A percentile compares a stretch with the other conserved stretches of the same genome.
Conservation (phyloP, 73 alveolate genomes). For the Blepharisma japonicum region DNA sequence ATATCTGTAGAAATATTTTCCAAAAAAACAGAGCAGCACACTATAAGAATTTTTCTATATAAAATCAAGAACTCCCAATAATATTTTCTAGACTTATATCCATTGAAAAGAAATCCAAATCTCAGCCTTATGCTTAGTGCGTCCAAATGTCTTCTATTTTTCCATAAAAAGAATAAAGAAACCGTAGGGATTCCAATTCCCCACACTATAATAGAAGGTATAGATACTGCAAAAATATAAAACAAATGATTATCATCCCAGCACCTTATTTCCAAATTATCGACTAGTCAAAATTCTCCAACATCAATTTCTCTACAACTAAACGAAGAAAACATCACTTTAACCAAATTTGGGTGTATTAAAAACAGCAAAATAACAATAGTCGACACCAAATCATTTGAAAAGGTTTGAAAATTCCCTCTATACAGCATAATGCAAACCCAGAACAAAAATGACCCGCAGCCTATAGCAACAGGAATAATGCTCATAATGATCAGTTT, state of each 20-base stretch:
- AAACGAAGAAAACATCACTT: conserved; percentile 37
- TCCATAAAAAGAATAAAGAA: conserved; percentile 25
- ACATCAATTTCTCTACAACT: conserved; percentile 41
- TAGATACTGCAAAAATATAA: conserved; percentile 38
- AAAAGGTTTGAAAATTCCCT: background rate
- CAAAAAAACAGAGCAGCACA: conserved; percentile 41
- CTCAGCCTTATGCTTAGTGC: background rate
- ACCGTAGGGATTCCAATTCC: conserved; percentile 33
- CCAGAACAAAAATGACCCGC: conserved; percentile 35
- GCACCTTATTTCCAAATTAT: conserved; percentile 41
- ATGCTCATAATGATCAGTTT: conserved; percentile 35
- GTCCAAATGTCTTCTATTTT: conserved; percentile 21
- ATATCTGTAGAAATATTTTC: conserved; percentile 36
- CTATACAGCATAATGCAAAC: conserved; percentile 1
- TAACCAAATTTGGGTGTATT: conserved; percentile 44
- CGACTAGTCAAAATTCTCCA: conserved; percentile 30
- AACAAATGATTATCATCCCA: conserved; percentile 36
- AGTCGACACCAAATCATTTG: conserved; percentile 33
- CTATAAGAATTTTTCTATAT: conserved; percentile 43
- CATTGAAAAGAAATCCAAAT: conserved; percentile 44
- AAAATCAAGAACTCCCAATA: conserved; percentile 53
- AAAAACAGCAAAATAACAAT: conserved; percentile 40
- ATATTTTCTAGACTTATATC: conserved; percentile 30
- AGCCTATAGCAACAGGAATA: conserved; percentile 35
- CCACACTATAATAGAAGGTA: conserved; percentile 53